Base-by-base conservation (phyloP, 1,284 basidiomycete genomes). In the Veloboletus limbatus region DNA sequence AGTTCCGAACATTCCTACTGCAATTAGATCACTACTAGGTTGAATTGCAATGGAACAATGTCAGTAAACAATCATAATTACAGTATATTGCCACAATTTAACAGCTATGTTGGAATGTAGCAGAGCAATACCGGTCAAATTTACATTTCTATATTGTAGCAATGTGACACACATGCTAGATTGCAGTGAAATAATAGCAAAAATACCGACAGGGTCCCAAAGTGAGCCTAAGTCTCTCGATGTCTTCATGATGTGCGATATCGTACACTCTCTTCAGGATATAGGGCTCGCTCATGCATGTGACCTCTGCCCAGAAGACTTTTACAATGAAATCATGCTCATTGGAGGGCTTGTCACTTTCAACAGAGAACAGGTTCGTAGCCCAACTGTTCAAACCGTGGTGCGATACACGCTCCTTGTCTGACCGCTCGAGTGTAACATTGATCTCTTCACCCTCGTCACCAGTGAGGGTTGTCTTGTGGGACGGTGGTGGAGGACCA, bases 291-390 rank as follows among this genome's bases (percentile, higher is more conserved):
- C 30, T 45, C 1, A 22, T 9, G 10, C 51, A 45, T 2, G 42
- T 28, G 6, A 22, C 40, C 32, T 62, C 54, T 18, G 49, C 40
- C 54, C 55, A 64, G 22, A 39, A 56, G 10, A 55, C 21, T 37
- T 61, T 62, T 11, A 33, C 34, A 8, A 50, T 48, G 16, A 54
- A 34, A 4, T 30, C 28, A 8, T 47, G 48, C 4, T 42, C 9
- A 9, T 21, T 5, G 16, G 8, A 8, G 9, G 43, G 18, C 0
- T 22, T 16, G 7, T 43, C 11, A 3, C 22, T 17, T 9, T 28
- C 42, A 1, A 26, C 37, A 16, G 52, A 33, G 8, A 50, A 26
- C 9, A 56, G 25, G 26, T 43, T 49, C 2, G 55, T 57, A 3
- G 46, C 45, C 17, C 48, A 43, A 14, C 55, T 53, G 10, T 45